These are phyloP conservation scores for Yarrowia deformans DNA, from an alignment of 805 yeast genomes.

Conservation along the genomic window DNA sequence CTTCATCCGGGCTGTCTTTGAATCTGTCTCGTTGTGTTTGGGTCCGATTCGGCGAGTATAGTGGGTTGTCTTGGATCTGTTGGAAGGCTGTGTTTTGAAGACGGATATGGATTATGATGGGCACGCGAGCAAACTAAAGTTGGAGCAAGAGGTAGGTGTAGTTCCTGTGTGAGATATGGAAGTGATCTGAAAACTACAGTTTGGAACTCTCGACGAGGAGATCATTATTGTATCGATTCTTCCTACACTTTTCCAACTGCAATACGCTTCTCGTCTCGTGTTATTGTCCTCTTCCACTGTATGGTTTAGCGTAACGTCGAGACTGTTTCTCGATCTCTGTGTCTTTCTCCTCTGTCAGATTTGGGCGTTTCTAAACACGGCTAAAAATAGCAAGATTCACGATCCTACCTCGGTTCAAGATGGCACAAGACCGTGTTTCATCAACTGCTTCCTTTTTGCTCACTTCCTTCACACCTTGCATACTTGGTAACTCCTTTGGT, in stretches of 20 bases:
- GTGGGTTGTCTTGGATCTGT: neutral
- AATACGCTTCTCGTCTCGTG: neutral
- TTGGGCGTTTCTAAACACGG: neutral
- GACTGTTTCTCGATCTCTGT: no score
- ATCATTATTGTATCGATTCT: neutral
- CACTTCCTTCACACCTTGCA: neutral
- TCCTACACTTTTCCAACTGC: neutral
- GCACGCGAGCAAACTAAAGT: constrained; percentile 1
- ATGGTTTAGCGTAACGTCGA: constrained; percentile 7
- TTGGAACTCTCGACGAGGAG: neutral
- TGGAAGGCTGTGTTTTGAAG: neutral
- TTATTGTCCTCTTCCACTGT: neutral
- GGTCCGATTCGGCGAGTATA: neutral
- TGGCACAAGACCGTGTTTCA: neutral
- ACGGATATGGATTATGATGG: neutral
- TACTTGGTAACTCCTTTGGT: neutral
- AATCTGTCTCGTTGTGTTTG: neutral
- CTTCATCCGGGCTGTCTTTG: neutral
- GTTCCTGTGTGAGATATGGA: neutral
- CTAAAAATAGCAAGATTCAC: constrained; percentile 18
- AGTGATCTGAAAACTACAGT: neutral
- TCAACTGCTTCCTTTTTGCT: neutral
- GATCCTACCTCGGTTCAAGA: neutral
- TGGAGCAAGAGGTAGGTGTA: neutral
- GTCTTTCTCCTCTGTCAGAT: neutral